phyloP scores from a whole-genome alignment of 2,329 filamentous ascomycete genomes.

The Colletotrichum theobromicola region DNA sequence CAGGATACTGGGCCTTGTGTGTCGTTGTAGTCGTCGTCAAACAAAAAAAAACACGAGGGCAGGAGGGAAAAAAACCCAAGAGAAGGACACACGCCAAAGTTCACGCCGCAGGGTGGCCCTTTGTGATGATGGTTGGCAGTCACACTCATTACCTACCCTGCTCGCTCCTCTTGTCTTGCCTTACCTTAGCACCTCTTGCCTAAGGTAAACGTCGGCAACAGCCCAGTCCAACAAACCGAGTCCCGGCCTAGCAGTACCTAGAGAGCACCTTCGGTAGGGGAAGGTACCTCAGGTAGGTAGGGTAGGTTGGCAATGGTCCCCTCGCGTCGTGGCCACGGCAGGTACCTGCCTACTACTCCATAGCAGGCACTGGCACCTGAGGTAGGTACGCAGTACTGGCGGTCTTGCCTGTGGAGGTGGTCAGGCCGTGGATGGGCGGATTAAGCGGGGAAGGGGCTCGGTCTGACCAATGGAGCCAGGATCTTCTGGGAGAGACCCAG shows the following conservation, averaged over 20 bases:
- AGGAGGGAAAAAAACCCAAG: neutral
- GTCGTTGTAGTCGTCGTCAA: conserved; percentile 1
- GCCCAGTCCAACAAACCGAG: neutral
- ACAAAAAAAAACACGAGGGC: neutral
- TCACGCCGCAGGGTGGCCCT: conserved; percentile 19
- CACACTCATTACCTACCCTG: neutral
- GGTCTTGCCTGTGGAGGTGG: neutral
- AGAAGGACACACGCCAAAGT: conserved; percentile 12
- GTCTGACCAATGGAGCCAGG: conserved; percentile 9
- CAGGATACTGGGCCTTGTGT: neutral
- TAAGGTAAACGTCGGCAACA: neutral
- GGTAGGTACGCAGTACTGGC: neutral
- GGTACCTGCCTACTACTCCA: neutral
- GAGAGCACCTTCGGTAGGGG: neutral
- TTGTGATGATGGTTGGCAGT: conserved; percentile 22
- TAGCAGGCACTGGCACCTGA: neutral
- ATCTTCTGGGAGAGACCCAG: neutral
- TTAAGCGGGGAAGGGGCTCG: conserved; percentile 17
- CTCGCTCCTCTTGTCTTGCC: neutral
- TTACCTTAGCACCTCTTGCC: conserved; percentile 1
- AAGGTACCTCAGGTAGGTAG: too few species aligned
- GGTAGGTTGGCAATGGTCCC: neutral
- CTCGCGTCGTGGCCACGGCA: neutral
- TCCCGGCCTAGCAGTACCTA: neutral
- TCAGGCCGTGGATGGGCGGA: neutral